phyloP scores from a whole-genome alignment of 148 eudicot genomes.

The Simmondsia chinensis region DNA sequence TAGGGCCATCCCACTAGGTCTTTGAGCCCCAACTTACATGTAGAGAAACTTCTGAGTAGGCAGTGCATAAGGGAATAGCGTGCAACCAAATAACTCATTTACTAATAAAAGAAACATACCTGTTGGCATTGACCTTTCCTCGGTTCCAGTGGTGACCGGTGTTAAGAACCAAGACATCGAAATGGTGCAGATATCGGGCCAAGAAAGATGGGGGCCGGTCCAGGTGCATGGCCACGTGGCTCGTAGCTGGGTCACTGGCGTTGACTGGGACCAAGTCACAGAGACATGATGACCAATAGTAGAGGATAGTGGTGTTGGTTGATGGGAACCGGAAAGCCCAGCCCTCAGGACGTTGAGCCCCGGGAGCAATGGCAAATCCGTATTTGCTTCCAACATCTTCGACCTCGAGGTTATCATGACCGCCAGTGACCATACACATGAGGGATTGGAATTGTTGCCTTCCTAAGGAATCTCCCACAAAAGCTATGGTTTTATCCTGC shows the following conservation, averaged over 20 bases:
- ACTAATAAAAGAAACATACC: no score
- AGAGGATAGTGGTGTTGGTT: conserved; percentile 60
- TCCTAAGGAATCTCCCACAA: conserved; percentile 62
- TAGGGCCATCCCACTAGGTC: no score
- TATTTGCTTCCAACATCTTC: conserved; percentile 45
- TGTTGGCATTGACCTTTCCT: conserved; percentile 61
- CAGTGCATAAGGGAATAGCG: no score
- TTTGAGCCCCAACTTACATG: no score
- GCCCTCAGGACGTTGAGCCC: conserved; percentile 49
- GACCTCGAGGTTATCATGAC: conserved; percentile 34
- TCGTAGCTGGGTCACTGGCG: conserved; percentile 1
- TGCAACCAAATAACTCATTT: no score
- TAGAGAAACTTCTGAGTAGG: no score
- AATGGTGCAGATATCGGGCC: conserved; percentile 26
- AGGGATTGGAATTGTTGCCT: conserved; percentile 67
- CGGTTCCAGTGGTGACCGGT: conserved; percentile 88
- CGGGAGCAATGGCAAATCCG: conserved; percentile 45
- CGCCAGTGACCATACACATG: conserved; percentile 62
- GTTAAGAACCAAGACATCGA: conserved; percentile 57
- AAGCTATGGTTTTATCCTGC: conserved; percentile 59
- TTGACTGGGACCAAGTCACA: conserved; percentile 47
- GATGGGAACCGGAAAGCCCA: conserved; percentile 58
- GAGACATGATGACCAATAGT: conserved; percentile 64
- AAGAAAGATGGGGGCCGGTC: conserved; percentile 68
- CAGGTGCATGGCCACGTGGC: no score